phyloP scores from a whole-genome alignment of 2,329 filamentous ascomycete genomes.

The Pseudocercospora macadamiae region DNA sequence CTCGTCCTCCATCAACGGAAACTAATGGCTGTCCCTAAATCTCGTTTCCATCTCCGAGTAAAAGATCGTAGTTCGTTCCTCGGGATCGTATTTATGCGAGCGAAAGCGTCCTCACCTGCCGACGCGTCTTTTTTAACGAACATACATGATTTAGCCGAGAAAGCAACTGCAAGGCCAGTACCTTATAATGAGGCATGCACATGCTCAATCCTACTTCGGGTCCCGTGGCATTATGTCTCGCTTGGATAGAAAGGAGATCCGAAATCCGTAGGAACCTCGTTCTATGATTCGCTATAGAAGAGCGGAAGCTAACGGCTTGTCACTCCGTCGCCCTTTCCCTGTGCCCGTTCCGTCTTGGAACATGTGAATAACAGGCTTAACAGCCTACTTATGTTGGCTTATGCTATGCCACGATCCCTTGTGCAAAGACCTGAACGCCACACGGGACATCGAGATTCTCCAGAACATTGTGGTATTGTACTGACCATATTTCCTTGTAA shows the following conservation, averaged over 20 bases:
- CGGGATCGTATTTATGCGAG: too few species aligned
- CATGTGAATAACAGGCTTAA: background rate
- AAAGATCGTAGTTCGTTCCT: too few species aligned
- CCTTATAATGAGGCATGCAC: background rate
- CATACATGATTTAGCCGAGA: too few species aligned
- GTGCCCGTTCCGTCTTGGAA: slow-evolving; percentile 14
- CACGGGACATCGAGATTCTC: too few species aligned
- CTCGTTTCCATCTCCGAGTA: slow-evolving; percentile 7
- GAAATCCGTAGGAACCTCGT: background rate
- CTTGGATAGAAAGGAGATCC: background rate
- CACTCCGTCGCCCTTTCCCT: slow-evolving; percentile 6
- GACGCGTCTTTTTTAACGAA: too few species aligned
- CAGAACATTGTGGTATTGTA: too few species aligned
- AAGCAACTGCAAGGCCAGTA: too few species aligned
- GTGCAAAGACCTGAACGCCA: too few species aligned
- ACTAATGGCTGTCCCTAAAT: slow-evolving; percentile 3
- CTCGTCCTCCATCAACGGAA: background rate
- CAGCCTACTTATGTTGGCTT: background rate
- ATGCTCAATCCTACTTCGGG: background rate
- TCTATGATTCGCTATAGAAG: background rate
- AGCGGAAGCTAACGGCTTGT: slow-evolving; percentile 3
- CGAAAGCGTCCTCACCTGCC: too few species aligned
- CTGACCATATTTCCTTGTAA: too few species aligned
- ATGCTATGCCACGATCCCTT: background rate
- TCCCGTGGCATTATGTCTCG: background rate